These are phyloP conservation scores for Peribolospora baueri DNA, from an alignment of 768 basidiomycete genomes.

Conservation along the genomic window DNA sequence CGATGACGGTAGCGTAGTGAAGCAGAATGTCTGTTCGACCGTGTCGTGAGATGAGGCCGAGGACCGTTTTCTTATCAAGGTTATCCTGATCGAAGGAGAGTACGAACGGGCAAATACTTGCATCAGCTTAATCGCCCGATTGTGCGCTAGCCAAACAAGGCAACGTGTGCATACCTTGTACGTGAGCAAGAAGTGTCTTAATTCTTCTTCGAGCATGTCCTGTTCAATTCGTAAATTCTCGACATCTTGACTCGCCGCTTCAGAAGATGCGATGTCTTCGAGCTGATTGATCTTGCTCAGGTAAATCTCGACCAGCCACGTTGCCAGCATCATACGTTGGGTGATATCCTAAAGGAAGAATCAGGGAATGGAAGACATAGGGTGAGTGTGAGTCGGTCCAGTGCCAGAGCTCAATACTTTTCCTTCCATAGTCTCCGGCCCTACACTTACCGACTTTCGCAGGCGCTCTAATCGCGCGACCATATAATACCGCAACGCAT, in stretches of 20 bases:
- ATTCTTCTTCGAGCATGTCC: constrained; percentile 67
- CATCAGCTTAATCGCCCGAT: neutral
- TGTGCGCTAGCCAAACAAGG: neutral
- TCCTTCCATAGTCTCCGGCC: no score
- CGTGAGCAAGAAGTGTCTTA: constrained; percentile 73
- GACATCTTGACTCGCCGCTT: constrained; percentile 32
- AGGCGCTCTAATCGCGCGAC: constrained; percentile 66
- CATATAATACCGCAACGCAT: constrained; percentile 71
- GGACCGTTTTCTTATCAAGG: constrained; percentile 59
- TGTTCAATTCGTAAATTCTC: constrained; percentile 64
- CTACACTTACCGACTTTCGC: constrained; percentile 40
- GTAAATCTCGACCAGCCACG: constrained; percentile 94
- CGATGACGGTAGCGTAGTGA: constrained; percentile 57
- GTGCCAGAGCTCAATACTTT: neutral
- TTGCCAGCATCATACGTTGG: constrained; percentile 90
- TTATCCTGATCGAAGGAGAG: constrained; percentile 32
- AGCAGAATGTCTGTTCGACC: constrained; percentile 81
- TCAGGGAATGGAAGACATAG: neutral
- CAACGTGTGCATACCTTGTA: constrained; percentile 42
- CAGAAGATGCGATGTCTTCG: constrained; percentile 78
- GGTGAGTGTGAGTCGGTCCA: neutral
- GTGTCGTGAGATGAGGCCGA: constrained; percentile 80
- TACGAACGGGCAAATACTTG: neutral
- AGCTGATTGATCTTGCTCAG: constrained; percentile 88
- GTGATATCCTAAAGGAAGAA: constrained; percentile 42